Evolutionary conservation across 73 alveolate species (phyloP), one percentile per base, ranked within the genome.

Genomic region (Symbiodinium pilosum): DNA sequence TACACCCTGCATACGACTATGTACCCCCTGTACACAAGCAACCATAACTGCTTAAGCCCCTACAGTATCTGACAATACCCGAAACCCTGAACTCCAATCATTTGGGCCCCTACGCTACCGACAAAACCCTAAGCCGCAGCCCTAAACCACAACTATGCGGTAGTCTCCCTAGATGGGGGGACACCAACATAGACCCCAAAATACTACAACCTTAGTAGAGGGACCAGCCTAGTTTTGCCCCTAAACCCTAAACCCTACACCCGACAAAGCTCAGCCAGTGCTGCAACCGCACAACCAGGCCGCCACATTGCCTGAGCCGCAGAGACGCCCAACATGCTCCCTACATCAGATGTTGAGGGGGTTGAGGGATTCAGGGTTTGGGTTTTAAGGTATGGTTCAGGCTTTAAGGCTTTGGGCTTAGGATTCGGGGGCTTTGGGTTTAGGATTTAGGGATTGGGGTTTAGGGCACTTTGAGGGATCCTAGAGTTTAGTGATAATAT

Each of bases 201-300:
- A n/a, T n/a, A n/a, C n/a, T n/a, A n/a, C n/a, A n/a, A n/a, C n/a
- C n/a, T n/a, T n/a, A n/a, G n/a, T n/a, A n/a, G n/a, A n/a, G n/a
- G n/a, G n/a, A n/a, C n/a, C n/a, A n/a, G n/a, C n/a, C n/a, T n/a
- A n/a, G n/a, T n/a, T n/a, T n/a, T n/a, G n/a, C n/a, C n/a, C n/a
- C n/a, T n/a, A n/a, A n/a, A n/a, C n/a, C n/a, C n/a, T n/a, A n/a
- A n/a, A n/a, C n/a, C n/a, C n/a, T n/a, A n/a, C n/a, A n/a, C n/a
- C n/a, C n/a, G n/a, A n/a, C n/a, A n/a, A n/a, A n/a, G n/a, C 20
- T 3, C 43, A 3, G 84, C 94, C 94, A 28, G 73, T 83, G 32
- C 16, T 16, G n/a, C 94, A 86, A 54, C 40, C 94, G 94, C 84
- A 51, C 94, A 8, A 86, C 94, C 94, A 86, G 64, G 84, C 94